Evolutionary conservation across 768 basidiomycete species (phyloP).

Genomic region (Lactarius quietus): DNA sequence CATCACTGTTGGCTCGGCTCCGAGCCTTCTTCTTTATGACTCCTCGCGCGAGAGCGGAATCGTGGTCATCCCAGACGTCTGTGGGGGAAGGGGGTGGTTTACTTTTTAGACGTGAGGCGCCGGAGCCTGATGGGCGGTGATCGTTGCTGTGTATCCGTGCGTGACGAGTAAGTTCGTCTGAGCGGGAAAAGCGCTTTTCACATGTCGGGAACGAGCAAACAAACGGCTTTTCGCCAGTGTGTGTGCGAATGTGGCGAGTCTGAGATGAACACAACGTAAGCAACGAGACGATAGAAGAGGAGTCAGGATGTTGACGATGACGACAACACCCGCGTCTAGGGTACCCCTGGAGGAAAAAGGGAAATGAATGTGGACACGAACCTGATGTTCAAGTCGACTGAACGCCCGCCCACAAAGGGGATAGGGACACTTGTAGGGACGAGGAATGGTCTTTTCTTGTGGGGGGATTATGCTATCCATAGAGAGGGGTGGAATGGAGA

Average conservation of each 20-base stretch:
- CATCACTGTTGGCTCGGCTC: slow-evolving; percentile 76
- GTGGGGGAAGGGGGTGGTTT: slow-evolving; percentile 10
- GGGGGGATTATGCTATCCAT: not conserved
- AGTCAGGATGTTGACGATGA: not conserved
- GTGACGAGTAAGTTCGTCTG: slow-evolving; percentile 97
- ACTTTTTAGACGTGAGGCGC: slow-evolving; percentile 11
- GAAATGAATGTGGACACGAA: slow-evolving; percentile 35
- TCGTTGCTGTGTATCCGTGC: slow-evolving; percentile 86
- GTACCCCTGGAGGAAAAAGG: slow-evolving; percentile 1
- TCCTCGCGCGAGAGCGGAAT: slow-evolving; percentile 10
- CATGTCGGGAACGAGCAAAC: slow-evolving; percentile 89
- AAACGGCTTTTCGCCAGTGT: slow-evolving; percentile 98
- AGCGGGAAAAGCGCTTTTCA: slow-evolving; percentile 96
- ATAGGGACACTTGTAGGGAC: slow-evolving; percentile 97
- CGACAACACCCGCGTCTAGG: slow-evolving; percentile 8
- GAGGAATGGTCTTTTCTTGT: slow-evolving; percentile 34
- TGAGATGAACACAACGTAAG: slow-evolving; percentile 35
- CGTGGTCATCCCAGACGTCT: slow-evolving; percentile 24
- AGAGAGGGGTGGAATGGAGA: not conserved
- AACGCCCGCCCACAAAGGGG: slow-evolving; percentile 91
- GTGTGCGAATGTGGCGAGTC: slow-evolving; percentile 97
- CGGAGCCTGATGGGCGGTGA: slow-evolving; percentile 30
- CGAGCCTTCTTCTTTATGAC: slow-evolving; percentile 49
- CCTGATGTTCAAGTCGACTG: slow-evolving; percentile 95
- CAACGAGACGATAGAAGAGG: not conserved